Evolutionary conservation across 805 yeast species (phyloP).

Genomic region (Sugiyamaella boreocaroliniensis): DNA sequence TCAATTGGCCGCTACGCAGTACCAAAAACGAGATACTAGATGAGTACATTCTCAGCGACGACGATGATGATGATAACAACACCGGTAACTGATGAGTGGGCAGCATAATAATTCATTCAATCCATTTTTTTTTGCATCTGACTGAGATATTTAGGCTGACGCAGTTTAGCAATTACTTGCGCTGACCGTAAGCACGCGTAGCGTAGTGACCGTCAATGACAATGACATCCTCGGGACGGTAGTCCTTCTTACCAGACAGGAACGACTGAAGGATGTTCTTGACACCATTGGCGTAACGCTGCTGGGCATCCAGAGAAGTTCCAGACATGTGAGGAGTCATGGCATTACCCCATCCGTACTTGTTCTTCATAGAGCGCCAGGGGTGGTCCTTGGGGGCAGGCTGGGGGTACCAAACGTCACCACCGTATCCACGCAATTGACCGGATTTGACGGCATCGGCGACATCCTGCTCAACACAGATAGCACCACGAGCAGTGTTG

Average conservation of each 20-base stretch:
- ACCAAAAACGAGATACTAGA: conserved; percentile 37
- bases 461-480: conserved; percentile 63
- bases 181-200: conserved; percentile 61
- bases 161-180: conserved; percentile 6
- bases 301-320: conserved; percentile 73
- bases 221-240: conserved; percentile 70
- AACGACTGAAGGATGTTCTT: conserved; percentile 57
- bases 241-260: conserved; percentile 55
- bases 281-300: conserved; percentile 64
- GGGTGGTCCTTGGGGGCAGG: conserved; percentile 75
- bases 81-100: conserved; percentile 12
- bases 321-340: conserved; percentile 83
- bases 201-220: conserved; percentile 66
- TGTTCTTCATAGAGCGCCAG: conserved; percentile 65
- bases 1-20: conserved; percentile 24
- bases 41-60: conserved; percentile 39
- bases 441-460: conserved; percentile 68
- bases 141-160: background rate
- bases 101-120: background rate
- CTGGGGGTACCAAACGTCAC: conserved; percentile 82
- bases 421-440: conserved; percentile 71
- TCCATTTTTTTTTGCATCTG: background rate
- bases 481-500: conserved; percentile 80
- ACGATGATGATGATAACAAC: conserved; percentile 11
- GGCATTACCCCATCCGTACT: conserved; percentile 69